These are phyloP conservation scores for Tritrichomonas musculus DNA, from an alignment of 208 protist genomes.

Conservation along the genomic window DNA sequence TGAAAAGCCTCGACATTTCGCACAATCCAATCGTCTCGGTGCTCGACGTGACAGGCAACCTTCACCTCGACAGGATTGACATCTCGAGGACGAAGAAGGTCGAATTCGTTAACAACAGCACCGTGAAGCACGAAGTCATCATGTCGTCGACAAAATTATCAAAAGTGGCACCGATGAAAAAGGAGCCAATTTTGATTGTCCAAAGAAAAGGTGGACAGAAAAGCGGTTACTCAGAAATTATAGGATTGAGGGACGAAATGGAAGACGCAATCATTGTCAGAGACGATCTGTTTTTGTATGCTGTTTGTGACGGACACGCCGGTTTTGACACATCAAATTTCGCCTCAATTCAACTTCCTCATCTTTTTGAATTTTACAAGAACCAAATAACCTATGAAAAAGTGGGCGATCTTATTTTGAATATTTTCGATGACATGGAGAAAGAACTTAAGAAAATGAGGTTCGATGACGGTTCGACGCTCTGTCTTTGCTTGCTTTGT, in stretches of 20 bases:
- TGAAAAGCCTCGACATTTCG: neutral
- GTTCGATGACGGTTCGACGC: neutral
- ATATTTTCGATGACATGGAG: neutral
- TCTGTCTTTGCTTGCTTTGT: neutral
- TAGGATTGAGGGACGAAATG: neutral
- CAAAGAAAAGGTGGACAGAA: too few relatives aligned
- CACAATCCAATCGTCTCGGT: neutral
- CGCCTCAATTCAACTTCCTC: neutral
- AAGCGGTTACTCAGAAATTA: neutral
- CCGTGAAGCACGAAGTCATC: neutral
- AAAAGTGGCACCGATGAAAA: neutral
- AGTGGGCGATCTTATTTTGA: too few relatives aligned
- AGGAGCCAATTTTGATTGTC: neutral
- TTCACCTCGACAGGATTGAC: neutral
- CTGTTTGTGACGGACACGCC: neutral
- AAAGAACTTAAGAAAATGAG: neutral
- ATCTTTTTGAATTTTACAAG: too few relatives aligned
- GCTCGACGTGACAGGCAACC: neutral
- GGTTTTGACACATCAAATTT: neutral
- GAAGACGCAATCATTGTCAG: neutral
- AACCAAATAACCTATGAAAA: too few relatives aligned
- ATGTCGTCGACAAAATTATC: neutral
- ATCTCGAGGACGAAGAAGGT: neutral
- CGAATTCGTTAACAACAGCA: too few relatives aligned
- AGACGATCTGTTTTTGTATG: neutral